phyloP scores from a whole-genome alignment of 805 yeast species.

The Maudiozyma barnettii region DNA sequence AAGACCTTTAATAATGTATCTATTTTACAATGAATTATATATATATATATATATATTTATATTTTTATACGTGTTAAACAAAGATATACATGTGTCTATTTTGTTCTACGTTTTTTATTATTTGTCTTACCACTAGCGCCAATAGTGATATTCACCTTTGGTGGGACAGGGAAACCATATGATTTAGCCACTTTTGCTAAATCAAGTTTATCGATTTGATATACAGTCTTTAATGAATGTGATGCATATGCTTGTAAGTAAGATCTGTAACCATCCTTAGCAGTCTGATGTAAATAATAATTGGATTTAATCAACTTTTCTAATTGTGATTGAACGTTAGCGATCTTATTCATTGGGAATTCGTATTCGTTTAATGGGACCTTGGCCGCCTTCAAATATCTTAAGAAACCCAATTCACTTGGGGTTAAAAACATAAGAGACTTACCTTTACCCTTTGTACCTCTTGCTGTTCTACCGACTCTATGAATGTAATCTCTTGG shows the following conservation, averaged over 20 bases:
- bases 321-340: constrained; percentile 90
- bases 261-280: constrained; percentile 95
- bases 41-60: neutral
- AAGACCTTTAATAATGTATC: neutral
- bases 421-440: constrained; percentile 94
- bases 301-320: constrained; percentile 85
- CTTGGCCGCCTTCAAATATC: constrained; percentile 92
- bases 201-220: constrained; percentile 91
- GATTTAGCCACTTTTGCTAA: constrained; percentile 90
- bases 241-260: constrained; percentile 96
- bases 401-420: constrained; percentile 83
- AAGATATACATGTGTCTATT: neutral
- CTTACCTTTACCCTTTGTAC: constrained; percentile 80
- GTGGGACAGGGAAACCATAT: constrained; percentile 91
- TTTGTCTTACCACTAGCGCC: constrained; percentile 77
- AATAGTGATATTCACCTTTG: constrained; percentile 91
- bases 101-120: constrained; percentile 5
- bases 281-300: constrained; percentile 89
- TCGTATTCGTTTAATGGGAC: constrained; percentile 97
- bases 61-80: too few species aligned
- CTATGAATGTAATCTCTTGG: constrained; percentile 98
- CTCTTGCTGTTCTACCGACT: constrained; percentile 98
- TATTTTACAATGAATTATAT: constrained; percentile 2
- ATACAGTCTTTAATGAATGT: constrained; percentile 91
- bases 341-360: constrained; percentile 88